Conservation (phyloP, 2,329 filamentous ascomycete species). For the Trichophyton schoenleinii region DNA sequence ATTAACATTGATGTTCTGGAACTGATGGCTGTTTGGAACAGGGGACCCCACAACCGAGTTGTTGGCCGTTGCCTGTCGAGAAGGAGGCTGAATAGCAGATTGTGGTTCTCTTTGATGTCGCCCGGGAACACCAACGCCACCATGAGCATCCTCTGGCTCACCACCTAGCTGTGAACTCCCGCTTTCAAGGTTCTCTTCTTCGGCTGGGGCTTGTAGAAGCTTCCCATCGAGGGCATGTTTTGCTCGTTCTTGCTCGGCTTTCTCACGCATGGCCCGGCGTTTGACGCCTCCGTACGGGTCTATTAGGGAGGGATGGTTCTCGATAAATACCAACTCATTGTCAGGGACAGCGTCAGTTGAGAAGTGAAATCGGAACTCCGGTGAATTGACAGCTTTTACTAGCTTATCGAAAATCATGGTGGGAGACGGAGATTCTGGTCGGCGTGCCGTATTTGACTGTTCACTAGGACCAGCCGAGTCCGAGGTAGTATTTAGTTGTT, state of each 20-base stretch:
- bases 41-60: constrained; percentile 33
- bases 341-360: constrained; percentile 34
- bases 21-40: constrained; percentile 29
- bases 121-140: constrained; percentile 22
- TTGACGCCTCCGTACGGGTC: constrained; percentile 72
- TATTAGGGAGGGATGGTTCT: constrained; percentile 62
- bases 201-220: constrained; percentile 37
- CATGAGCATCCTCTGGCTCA: constrained; percentile 73
- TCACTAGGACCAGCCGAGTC: background rate
- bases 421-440: constrained; percentile 7
- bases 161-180: constrained; percentile 82
- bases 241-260: constrained; percentile 48
- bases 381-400: constrained; percentile 36
- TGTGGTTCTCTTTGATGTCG: constrained; percentile 47
- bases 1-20: constrained; percentile 48
- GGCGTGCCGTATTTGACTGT: constrained; percentile 1
- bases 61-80: constrained; percentile 48
- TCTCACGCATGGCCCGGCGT: constrained; percentile 63
- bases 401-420: constrained; percentile 28
- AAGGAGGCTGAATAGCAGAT: constrained; percentile 60
- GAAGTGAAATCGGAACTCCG: constrained; percentile 43
- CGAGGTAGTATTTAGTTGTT: background rate
- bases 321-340: constrained; percentile 41
- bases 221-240: constrained; percentile 45
- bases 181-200: constrained; percentile 67